Evolutionary conservation across 1,139 yeast genomes (phyloP).

Genomic region (Yamadazyma dendronema): DNA sequence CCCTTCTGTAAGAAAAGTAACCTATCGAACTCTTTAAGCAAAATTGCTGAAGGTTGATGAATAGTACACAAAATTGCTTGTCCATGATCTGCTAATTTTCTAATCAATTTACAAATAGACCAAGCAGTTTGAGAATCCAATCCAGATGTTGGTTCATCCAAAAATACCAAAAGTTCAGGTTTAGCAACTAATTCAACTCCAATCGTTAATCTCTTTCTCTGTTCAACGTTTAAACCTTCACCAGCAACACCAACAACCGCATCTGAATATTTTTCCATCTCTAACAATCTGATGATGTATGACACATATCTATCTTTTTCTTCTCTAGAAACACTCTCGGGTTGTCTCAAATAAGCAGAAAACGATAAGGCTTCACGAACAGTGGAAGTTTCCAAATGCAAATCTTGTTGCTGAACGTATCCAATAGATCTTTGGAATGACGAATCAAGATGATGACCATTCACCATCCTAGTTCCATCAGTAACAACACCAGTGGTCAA

Average conservation of each 20-base stretch:
- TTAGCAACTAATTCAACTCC: slow-evolving; percentile 80
- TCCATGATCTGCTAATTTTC: slow-evolving; percentile 74
- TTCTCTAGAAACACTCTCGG: slow-evolving; percentile 44
- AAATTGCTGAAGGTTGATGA: slow-evolving; percentile 79
- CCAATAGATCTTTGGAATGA: slow-evolving; percentile 83
- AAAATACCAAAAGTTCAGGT: slow-evolving; percentile 74
- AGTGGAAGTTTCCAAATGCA: slow-evolving; percentile 69
- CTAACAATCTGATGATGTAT: slow-evolving; percentile 62
- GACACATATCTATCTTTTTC: slow-evolving; percentile 74
- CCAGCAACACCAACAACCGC: slow-evolving; percentile 86
- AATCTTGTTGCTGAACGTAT: slow-evolving; percentile 80
- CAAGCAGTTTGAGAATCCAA: slow-evolving; percentile 91
- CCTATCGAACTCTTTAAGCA: slow-evolving; percentile 76
- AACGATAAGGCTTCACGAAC: slow-evolving; percentile 76
- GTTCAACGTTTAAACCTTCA: slow-evolving; percentile 76
- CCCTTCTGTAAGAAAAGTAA: slow-evolving; percentile 70
- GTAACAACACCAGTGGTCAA: slow-evolving; percentile 76
- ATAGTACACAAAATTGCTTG: slow-evolving; percentile 87
- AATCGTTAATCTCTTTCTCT: slow-evolving; percentile 77
- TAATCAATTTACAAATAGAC: slow-evolving; percentile 78
- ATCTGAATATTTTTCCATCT: slow-evolving; percentile 72
- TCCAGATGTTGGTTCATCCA: slow-evolving; percentile 94
- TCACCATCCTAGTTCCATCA: slow-evolving; percentile 67
- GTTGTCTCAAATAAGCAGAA: slow-evolving; percentile 77
- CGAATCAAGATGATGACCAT: slow-evolving; percentile 63